These are phyloP conservation scores for Thalassia testudinum DNA, from an alignment of 116 monocot species.

Conservation along the genomic window DNA sequence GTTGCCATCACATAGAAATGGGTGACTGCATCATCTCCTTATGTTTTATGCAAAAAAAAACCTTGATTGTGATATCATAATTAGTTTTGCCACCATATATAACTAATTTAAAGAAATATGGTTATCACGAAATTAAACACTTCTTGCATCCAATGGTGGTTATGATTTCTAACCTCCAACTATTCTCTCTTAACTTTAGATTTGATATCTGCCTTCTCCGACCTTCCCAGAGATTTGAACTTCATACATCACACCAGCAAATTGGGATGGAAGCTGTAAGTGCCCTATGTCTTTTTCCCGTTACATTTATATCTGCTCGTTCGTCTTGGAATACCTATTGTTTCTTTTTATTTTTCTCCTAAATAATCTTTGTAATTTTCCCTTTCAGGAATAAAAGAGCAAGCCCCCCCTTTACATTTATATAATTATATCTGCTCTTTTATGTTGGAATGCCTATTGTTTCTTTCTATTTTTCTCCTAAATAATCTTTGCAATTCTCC, in stretches of 20 bases:
- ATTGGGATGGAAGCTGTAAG: constrained; percentile 90
- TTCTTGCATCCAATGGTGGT: not conserved
- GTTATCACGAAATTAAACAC: not conserved
- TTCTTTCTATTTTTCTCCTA: not conserved
- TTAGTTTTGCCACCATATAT: too few species aligned
- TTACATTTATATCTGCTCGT: not conserved
- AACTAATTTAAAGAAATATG: too few species aligned
- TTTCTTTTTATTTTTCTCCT: not conserved
- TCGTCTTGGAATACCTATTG: not conserved
- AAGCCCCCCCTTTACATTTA: too few species aligned
- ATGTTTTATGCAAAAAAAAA: not conserved
- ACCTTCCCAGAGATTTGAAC: constrained; percentile 64
- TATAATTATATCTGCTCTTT: not conserved
- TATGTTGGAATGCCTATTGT: not conserved
- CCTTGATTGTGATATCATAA: not conserved
- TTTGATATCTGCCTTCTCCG: constrained; percentile 77
- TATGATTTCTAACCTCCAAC: not conserved
- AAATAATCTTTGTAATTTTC: not conserved
- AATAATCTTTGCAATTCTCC: not conserved
- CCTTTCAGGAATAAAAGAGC: too few species aligned
- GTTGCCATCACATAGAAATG: too few species aligned
- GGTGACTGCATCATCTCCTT: too few species aligned
- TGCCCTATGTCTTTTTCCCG: not conserved
- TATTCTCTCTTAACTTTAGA: constrained; percentile 29
- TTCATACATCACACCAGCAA: constrained; percentile 72